These are phyloP conservation scores for Pichia eremophila DNA, from an alignment of 805 yeast genomes.

Conservation along the genomic window DNA sequence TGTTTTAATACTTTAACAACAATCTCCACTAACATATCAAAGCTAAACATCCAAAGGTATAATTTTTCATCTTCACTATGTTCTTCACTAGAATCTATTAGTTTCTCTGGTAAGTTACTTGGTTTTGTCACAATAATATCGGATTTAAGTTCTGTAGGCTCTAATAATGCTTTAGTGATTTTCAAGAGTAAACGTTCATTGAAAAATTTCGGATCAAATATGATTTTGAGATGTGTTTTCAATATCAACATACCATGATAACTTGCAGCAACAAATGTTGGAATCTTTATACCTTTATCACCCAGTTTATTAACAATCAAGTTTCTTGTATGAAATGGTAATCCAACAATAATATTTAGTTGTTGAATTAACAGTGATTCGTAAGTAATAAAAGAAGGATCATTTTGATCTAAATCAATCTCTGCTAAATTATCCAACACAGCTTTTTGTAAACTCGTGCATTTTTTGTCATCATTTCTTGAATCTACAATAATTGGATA, in stretches of 20 bases:
- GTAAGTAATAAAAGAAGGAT: constrained; percentile 22
- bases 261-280: constrained; percentile 57
- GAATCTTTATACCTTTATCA: constrained; percentile 34
- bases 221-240: constrained; percentile 25
- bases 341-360: constrained; percentile 39
- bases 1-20: constrained; percentile 25
- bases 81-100: constrained; percentile 4
- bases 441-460: constrained; percentile 55
- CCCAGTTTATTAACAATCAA: constrained; percentile 47
- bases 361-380: constrained; percentile 43
- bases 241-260: constrained; percentile 36
- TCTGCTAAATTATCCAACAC: constrained; percentile 41
- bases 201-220: constrained; percentile 29
- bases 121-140: constrained; percentile 17
- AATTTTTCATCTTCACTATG: background rate
- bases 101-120: background rate
- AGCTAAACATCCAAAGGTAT: constrained; percentile 49
- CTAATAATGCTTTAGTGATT: constrained; percentile 41
- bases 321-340: constrained; percentile 55
- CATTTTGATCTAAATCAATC: constrained; percentile 14
- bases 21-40: constrained; percentile 30
- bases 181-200: constrained; percentile 37
- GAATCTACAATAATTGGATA: constrained; percentile 64
- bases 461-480: constrained; percentile 42
- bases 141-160: constrained; percentile 38